Conservation (phyloP, 192 early-diverging fungal species). For the Coemansia sp. region DNA sequence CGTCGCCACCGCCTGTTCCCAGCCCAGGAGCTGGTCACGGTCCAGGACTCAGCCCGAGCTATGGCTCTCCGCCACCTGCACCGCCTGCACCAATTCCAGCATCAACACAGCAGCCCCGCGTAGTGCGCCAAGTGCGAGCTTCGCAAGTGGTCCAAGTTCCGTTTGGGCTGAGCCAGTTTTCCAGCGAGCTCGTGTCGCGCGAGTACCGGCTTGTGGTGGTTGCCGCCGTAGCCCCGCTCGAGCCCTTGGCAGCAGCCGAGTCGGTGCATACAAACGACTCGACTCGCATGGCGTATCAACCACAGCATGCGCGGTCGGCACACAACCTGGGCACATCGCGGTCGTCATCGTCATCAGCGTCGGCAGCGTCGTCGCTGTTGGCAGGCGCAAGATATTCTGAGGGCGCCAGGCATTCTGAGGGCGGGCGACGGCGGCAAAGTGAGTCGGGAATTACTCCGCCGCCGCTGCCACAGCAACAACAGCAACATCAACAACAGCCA, state of each 20-base stretch:
- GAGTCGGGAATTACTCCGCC: not conserved
- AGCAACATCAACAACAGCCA: slow-evolving; percentile 1
- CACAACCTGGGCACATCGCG: slow-evolving; percentile 3
- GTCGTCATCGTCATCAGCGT: not conserved
- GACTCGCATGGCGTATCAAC: not conserved
- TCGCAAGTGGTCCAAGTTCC: slow-evolving; percentile 42
- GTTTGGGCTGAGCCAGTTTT: slow-evolving; percentile 46
- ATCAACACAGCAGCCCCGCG: not conserved
- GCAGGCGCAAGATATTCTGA: not conserved
- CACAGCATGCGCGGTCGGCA: not conserved
- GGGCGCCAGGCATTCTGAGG: not conserved
- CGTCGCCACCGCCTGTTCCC: slow-evolving; percentile 7
- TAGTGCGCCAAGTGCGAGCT: slow-evolving; percentile 41
- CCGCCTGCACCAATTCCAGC: not conserved
- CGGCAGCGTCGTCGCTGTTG: not conserved
- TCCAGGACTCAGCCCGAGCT: not conserved
- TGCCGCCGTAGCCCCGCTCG: slow-evolving; percentile 41
- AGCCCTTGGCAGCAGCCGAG: slow-evolving; percentile 12
- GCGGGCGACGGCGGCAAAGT: slow-evolving; percentile 10
- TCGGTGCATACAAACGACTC: slow-evolving; percentile 18
- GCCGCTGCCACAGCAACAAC: not conserved
- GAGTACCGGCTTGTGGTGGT: slow-evolving; percentile 52
- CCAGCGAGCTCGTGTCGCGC: slow-evolving; percentile 46
- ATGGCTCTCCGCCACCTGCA: not conserved
- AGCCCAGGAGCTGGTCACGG: not conserved